Conservation (phyloP, 257 asterid genomes). For the Solanum medicagineum region DNA sequence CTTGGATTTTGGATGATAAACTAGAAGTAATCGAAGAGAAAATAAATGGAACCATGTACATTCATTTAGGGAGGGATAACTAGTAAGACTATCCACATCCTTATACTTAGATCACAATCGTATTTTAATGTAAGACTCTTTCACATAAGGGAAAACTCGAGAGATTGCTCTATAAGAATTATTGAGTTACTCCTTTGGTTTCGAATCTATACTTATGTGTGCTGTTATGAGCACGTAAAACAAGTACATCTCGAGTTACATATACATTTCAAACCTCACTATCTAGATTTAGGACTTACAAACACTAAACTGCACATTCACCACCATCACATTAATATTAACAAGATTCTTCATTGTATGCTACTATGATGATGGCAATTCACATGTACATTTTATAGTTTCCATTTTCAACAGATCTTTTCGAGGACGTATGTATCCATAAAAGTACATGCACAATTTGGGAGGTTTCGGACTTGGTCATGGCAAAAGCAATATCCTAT, state of each 20-base stretch:
- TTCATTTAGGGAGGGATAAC: background rate
- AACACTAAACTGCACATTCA: background rate
- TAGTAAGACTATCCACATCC: no score
- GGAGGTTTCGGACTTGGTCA: background rate
- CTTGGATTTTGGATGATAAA: background rate
- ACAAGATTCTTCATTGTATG: background rate
- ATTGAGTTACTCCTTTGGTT: background rate
- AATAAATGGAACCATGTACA: background rate
- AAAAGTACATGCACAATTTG: background rate
- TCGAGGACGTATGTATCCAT: background rate
- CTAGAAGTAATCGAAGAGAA: background rate
- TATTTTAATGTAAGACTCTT: background rate
- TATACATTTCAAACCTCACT: background rate
- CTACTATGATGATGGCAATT: background rate
- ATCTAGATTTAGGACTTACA: background rate
- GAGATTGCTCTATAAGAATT: background rate
- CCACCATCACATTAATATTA: background rate
- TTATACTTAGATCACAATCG: background rate
- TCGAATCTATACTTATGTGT: background rate
- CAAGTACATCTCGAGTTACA: background rate
- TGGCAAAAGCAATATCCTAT: no score
- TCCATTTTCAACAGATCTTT: background rate
- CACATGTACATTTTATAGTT: background rate
- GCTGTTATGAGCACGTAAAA: background rate
- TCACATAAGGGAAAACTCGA: background rate